Evolutionary conservation across 164 flowering plant genomes (phyloP).

Genomic region (Stephania cephalantha): DNA sequence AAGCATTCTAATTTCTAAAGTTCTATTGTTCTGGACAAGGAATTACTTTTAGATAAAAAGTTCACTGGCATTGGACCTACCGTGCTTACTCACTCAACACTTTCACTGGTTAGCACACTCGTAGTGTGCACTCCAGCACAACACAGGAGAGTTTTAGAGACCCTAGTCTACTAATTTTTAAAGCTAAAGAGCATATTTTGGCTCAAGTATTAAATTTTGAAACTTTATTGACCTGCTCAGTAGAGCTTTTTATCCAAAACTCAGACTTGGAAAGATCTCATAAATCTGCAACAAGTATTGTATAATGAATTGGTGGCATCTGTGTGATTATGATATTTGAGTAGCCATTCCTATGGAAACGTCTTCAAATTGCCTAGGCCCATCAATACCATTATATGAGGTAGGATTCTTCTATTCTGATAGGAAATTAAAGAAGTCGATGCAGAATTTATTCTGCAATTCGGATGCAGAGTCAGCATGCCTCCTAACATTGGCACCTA

Average conservation of each 20-base stretch:
- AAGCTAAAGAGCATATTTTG: neutral
- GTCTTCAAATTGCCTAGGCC: neutral
- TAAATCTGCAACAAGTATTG: neutral
- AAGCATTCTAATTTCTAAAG: neutral
- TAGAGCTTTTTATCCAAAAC: neutral
- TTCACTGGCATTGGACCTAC: neutral
- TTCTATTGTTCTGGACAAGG: neutral
- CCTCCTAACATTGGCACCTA: neutral
- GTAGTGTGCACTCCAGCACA: neutral
- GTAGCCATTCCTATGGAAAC: neutral
- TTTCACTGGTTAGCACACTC: neutral
- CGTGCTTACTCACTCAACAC: neutral
- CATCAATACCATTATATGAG: neutral
- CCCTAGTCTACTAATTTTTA: neutral
- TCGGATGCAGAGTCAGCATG: neutral
- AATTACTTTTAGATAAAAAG: neutral
- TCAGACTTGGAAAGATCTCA: too few relatives aligned
- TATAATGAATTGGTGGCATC: neutral
- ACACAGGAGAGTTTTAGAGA: neutral
- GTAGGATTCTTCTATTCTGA: neutral
- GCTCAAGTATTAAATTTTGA: neutral
- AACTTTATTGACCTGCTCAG: neutral
- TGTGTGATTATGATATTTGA: neutral
- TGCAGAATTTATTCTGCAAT: neutral
- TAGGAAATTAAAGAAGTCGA: neutral